These are phyloP conservation scores for Halophytophthora batemanensis DNA, from an alignment of 352 stramenopile genomes.

Conservation along the genomic window DNA sequence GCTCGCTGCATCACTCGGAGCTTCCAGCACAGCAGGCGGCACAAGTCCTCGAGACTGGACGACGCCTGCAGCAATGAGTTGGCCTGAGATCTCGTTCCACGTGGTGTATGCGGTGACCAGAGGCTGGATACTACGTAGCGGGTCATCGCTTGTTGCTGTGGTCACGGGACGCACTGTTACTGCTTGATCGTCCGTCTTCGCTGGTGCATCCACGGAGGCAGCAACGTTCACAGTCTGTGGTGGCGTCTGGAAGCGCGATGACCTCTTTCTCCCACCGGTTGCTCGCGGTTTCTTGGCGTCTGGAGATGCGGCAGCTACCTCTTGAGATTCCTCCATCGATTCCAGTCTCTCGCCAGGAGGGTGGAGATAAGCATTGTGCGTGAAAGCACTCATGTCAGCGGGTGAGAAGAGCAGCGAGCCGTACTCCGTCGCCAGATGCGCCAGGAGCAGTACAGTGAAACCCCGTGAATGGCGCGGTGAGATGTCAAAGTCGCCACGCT, in stretches of 20 bases:
- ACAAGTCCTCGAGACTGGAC: slow-evolving; percentile 31
- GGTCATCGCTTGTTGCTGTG: neutral
- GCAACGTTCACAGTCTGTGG: neutral
- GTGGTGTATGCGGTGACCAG: slow-evolving; percentile 36
- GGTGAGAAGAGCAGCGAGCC: slow-evolving; percentile 61
- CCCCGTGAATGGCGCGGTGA: slow-evolving; percentile 36
- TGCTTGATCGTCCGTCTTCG: neutral
- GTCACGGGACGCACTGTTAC: neutral
- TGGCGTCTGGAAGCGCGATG: neutral
- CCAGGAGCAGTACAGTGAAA: slow-evolving; percentile 38
- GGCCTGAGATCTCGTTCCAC: slow-evolving; percentile 42
- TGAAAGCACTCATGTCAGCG: slow-evolving; percentile 55
- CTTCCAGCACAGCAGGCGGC: slow-evolving; percentile 3
- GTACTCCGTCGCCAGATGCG: slow-evolving; percentile 49
- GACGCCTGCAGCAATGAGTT: slow-evolving; percentile 40
- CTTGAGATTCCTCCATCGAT: slow-evolving; percentile 1
- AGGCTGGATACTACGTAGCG: slow-evolving; percentile 19
- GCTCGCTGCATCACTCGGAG: slow-evolving; percentile 5
- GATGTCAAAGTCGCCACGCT: slow-evolving; percentile 35
- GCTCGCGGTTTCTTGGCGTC: slow-evolving; percentile 4
- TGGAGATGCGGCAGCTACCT: neutral
- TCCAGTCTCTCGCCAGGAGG: slow-evolving; percentile 6
- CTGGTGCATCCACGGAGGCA: neutral
- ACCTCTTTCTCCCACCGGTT: slow-evolving; percentile 1
- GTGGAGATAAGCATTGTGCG: slow-evolving; percentile 36